phyloP scores from a whole-genome alignment of 208 protist genomes.

The Leptomonas seymouri region DNA sequence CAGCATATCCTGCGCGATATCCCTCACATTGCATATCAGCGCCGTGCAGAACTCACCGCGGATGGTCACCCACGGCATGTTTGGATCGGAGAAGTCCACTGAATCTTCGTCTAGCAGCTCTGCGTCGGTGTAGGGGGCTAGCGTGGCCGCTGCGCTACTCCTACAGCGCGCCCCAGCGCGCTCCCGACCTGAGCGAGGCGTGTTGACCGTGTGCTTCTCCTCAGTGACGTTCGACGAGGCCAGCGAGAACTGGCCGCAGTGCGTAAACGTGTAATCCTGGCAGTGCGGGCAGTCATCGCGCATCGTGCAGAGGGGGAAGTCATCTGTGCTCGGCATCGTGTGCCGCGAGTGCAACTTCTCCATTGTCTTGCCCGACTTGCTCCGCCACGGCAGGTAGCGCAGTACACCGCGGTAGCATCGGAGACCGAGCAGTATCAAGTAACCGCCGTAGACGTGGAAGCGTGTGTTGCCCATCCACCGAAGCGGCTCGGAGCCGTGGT shows the following conservation, averaged over 20 bases:
- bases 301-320: slow-evolving; percentile 73
- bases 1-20: slow-evolving; percentile 76
- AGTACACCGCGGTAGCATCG: slow-evolving; percentile 52
- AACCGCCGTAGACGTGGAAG: slow-evolving; percentile 77
- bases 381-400: slow-evolving; percentile 82
- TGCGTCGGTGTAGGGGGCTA: slow-evolving; percentile 33
- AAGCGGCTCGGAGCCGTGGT: slow-evolving; percentile 82
- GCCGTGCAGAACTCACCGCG: slow-evolving; percentile 62
- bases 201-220: slow-evolving; percentile 19
- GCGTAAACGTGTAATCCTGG: slow-evolving; percentile 30
- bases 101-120: slow-evolving; percentile 50
- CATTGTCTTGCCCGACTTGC: slow-evolving; percentile 39
- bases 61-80: slow-evolving; percentile 79
- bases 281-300: slow-evolving; percentile 69
- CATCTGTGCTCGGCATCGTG: slow-evolving; percentile 38
- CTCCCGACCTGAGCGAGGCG: not conserved
- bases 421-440: slow-evolving; percentile 61
- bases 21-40: slow-evolving; percentile 70
- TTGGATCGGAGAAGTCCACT: slow-evolving; percentile 69
- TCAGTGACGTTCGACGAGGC: slow-evolving; percentile 14
- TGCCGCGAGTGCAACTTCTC: slow-evolving; percentile 60
- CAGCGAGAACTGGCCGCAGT: slow-evolving; percentile 9
- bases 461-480: slow-evolving; percentile 87
- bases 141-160: slow-evolving; percentile 15
- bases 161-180: not conserved